These are phyloP conservation scores for Fusarium circinatum DNA, from an alignment of 2,329 filamentous ascomycete species.

Conservation along the genomic window DNA sequence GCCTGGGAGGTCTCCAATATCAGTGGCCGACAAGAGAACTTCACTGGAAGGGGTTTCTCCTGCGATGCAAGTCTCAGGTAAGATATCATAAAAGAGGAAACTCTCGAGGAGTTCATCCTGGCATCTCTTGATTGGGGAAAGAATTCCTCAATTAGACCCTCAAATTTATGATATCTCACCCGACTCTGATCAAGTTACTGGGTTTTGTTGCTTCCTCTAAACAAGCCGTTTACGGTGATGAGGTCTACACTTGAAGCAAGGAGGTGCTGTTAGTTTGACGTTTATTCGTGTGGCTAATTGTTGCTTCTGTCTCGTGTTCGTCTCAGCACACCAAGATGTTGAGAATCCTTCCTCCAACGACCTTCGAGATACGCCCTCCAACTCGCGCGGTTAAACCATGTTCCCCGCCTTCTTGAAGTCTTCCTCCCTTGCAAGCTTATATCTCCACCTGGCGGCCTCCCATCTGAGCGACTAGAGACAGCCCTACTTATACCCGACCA, in stretches of 20 bases:
- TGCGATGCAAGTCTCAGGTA: not conserved
- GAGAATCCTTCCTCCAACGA: not conserved
- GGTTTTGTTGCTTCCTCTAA: not conserved
- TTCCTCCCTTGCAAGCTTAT: not conserved
- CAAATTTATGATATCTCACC: not conserved
- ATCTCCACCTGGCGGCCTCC: constrained; percentile 31
- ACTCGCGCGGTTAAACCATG: constrained; percentile 11
- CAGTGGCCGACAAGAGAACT: constrained; percentile 2
- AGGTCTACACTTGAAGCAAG: not conserved
- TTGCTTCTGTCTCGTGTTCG: constrained; percentile 1
- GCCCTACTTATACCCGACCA: constrained; percentile 17
- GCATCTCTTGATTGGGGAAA: too few species aligned
- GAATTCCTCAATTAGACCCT: too few species aligned
- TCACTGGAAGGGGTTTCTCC: not conserved
- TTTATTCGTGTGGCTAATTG: constrained; percentile 3
- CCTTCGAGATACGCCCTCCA: not conserved
- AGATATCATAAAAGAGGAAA: not conserved
- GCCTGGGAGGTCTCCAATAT: constrained; percentile 1
- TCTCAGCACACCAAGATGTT: not conserved
- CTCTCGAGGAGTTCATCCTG: not conserved
- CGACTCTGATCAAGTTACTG: not conserved
- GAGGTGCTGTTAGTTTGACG: not conserved
- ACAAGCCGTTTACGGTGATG: not conserved
- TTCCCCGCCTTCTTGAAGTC: constrained; percentile 8
- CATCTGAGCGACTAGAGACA: constrained; percentile 2